Evolutionary conservation across 2,329 filamentous ascomycete genomes (phyloP), one percentile per base, ranked within the genome.

Genomic region (Coniochaeta ligniaria): DNA sequence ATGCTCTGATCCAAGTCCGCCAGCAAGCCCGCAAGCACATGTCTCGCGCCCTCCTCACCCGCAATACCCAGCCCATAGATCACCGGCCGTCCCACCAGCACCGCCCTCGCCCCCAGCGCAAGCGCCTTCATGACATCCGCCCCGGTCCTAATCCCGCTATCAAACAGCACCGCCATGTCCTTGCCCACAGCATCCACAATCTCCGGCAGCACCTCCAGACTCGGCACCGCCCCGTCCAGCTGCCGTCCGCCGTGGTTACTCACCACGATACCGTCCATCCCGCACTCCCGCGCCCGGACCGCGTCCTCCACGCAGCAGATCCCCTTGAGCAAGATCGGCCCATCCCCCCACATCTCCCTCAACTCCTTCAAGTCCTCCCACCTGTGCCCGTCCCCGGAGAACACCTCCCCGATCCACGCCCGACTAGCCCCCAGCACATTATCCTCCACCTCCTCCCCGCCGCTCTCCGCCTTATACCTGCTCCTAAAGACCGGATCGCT

Each of bases 321-420:
- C 0, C 84, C 85, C 70, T 88, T 88, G 38, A 85, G 76, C 63
- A 84, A 80, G 59, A 91, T 83, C 0, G 86, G 84, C 0, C 86
- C 85, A 84, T 59, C 59, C 11, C 62, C 64, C 69, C 86, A 90
- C 61, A 86, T 70, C 65, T 81, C 74, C 64, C 81, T 77, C 63
- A 90, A 67, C 56, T 83, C 75, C n/a, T 75, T 74, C 38, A 90
- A 70, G 41, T 90, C 78, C 1, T 84, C 80, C 88, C 87, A 90
- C 0, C 76, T 75, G 65, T 84, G 83, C 50, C 78, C 76, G 16
- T 72, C 72, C 0, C 81, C 79, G 1, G 80, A 78, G 62, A 85
- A 85, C 14, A 81, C 76, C 58, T 79, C 76, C 36, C 72, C 68
- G 31, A 79, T 74, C 84, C 84, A 88, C 57, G 78, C 76, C 16